Evolutionary conservation across 768 basidiomycete genomes (phyloP).

Genomic region (Russula sp.): DNA sequence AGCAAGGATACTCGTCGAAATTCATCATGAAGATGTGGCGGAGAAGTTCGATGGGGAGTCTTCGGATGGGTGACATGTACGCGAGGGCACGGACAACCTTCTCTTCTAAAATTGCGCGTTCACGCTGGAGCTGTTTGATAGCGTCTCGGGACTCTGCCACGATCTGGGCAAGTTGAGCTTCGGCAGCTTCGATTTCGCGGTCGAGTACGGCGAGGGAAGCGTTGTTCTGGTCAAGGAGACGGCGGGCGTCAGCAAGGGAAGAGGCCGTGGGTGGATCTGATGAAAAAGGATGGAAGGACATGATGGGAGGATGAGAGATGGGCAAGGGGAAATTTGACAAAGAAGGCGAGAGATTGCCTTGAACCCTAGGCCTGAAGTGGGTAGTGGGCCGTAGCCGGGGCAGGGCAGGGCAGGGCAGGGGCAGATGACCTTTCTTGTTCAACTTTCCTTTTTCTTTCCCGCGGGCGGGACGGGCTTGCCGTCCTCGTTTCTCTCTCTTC

Average conservation of each 20-base stretch:
- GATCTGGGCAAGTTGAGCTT: slow-evolving; percentile 52
- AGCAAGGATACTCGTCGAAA: slow-evolving; percentile 66
- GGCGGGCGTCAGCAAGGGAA: slow-evolving; percentile 48
- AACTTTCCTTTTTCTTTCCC: slow-evolving; percentile 12
- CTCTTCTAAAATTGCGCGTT: slow-evolving; percentile 45
- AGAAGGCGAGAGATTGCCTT: slow-evolving; percentile 1
- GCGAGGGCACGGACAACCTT: slow-evolving; percentile 47
- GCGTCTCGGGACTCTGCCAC: slow-evolving; percentile 47
- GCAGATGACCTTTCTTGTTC: slow-evolving; percentile 10
- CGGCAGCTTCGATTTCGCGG: slow-evolving; percentile 45
- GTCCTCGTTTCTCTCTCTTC: too few relatives aligned
- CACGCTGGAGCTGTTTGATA: slow-evolving; percentile 49
- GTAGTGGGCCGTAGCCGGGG: not conserved
- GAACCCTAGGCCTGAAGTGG: not conserved
- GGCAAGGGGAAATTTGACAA: slow-evolving; percentile 4
- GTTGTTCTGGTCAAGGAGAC: slow-evolving; percentile 35
- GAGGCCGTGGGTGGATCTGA: slow-evolving; percentile 54
- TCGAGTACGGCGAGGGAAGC: slow-evolving; percentile 33
- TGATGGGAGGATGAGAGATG: slow-evolving; percentile 19
- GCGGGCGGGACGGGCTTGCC: not conserved
- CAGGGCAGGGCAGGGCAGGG: not conserved
- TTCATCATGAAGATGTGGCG: slow-evolving; percentile 64
- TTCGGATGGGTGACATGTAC: slow-evolving; percentile 66
- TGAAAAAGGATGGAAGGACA: slow-evolving; percentile 29
- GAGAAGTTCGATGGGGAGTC: slow-evolving; percentile 68